Conservation (phyloP, 129 eudicot genomes). For the Arctium minus region DNA sequence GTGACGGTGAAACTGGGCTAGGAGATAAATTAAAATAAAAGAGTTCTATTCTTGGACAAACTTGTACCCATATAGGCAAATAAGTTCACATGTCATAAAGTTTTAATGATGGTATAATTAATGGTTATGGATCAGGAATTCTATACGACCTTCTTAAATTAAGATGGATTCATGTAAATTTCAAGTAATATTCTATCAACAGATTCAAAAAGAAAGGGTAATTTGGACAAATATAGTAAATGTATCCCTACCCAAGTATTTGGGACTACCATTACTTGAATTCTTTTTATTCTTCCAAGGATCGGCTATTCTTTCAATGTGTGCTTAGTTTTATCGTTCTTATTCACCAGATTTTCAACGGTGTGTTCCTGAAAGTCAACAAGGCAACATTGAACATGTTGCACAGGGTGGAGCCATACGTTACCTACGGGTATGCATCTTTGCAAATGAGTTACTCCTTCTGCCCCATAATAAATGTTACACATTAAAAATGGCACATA, state of each 20-base stretch:
- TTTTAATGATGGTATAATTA: background rate
- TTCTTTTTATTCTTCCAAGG: background rate
- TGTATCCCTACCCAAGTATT: background rate
- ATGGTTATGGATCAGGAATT: background rate
- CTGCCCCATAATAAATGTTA: background rate
- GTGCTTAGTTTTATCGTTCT: background rate
- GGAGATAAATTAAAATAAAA: background rate
- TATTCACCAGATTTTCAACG: slow-evolving; percentile 60
- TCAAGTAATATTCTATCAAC: background rate
- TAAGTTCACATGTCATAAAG: background rate
- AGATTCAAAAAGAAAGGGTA: background rate
- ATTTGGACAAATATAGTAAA: background rate
- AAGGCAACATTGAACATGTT: slow-evolving; percentile 87
- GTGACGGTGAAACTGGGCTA: background rate
- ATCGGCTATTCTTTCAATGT: background rate
- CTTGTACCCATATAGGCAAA: background rate
- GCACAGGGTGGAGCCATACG: slow-evolving; percentile 92
- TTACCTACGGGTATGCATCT: slow-evolving; percentile 64
- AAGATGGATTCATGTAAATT: background rate
- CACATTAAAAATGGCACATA: background rate
- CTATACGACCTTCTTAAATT: background rate
- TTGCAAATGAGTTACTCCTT: background rate
- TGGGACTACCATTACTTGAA: background rate
- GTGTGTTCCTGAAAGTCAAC: slow-evolving; percentile 81
- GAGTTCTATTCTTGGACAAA: background rate